These are phyloP conservation scores for Protostelium mycophagum DNA, from an alignment of 78 protist species.

Conservation along the genomic window DNA sequence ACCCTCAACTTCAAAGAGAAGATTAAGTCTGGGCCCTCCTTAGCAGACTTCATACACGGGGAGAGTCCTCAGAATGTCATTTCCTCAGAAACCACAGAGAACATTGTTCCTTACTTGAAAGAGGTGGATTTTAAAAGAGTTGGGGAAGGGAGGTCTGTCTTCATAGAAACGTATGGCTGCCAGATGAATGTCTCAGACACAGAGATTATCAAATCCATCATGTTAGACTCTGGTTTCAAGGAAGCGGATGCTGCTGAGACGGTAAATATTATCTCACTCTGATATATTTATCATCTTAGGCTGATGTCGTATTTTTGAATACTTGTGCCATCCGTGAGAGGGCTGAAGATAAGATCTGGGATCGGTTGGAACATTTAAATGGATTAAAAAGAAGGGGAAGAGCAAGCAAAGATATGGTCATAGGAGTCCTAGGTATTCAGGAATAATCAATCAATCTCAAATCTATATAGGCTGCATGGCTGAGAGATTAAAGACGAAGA, in stretches of 20 bases:
- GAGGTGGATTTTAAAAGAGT: background rate
- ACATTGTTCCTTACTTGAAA: background rate
- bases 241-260: conserved; percentile 14
- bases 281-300: conserved; percentile 7
- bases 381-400: conserved; percentile 8
- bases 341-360: conserved; percentile 84
- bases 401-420: conserved; percentile 1
- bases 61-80: background rate
- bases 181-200: conserved; percentile 90
- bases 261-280: background rate
- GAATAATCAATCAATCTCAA: background rate
- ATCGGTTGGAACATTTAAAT: conserved; percentile 38
- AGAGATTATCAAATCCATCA: conserved; percentile 69
- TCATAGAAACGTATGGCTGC: conserved; percentile 86
- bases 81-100: background rate
- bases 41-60: background rate
- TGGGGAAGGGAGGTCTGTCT: conserved; percentile 46
- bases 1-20: background rate
- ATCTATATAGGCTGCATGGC: conserved; percentile 86
- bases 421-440: conserved; percentile 29
- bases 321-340: conserved; percentile 91
- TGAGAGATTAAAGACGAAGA: conserved; percentile 70
- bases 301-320: conserved; percentile 78
- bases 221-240: conserved; percentile 55
- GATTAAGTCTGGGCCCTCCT: background rate